These are phyloP conservation scores for Trametes elegans DNA, from an alignment of 768 basidiomycete genomes.

Conservation along the genomic window DNA sequence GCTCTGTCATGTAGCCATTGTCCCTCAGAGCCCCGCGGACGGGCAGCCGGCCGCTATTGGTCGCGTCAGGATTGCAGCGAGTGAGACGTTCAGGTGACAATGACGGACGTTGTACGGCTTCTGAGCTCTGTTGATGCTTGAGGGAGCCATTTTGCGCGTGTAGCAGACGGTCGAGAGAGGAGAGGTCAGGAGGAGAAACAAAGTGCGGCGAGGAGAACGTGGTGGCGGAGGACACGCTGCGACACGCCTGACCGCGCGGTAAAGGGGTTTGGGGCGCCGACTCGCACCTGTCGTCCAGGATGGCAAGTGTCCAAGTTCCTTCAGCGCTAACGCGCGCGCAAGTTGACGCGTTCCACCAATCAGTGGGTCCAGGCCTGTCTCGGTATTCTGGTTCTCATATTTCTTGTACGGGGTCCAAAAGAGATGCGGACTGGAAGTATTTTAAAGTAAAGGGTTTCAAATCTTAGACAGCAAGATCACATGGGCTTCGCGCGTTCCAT, in stretches of 20 bases:
- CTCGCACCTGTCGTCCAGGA: neutral
- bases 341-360: no score
- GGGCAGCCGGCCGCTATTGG: slow-evolving; percentile 53
- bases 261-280: slow-evolving; percentile 4
- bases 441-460: no score
- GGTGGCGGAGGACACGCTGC: slow-evolving; percentile 5
- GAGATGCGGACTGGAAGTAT: no score
- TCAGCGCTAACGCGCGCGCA: no score
- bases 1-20: slow-evolving; percentile 80
- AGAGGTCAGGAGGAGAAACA: neutral
- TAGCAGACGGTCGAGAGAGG: neutral
- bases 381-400: no score
- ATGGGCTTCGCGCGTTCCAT: no score
- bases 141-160: slow-evolving; percentile 5
- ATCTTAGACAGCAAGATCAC: no score
- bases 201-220: neutral
- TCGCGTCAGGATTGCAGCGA: neutral
- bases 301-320: slow-evolving; percentile 13
- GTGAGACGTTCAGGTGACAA: neutral
- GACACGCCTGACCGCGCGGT: neutral
- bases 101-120: slow-evolving; percentile 28
- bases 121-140: slow-evolving; percentile 17
- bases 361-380: no score
- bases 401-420: no score
- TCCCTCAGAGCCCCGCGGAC: slow-evolving; percentile 50